Conservation (phyloP, 768 basidiomycete species). For the Kwoniella sp. region DNA sequence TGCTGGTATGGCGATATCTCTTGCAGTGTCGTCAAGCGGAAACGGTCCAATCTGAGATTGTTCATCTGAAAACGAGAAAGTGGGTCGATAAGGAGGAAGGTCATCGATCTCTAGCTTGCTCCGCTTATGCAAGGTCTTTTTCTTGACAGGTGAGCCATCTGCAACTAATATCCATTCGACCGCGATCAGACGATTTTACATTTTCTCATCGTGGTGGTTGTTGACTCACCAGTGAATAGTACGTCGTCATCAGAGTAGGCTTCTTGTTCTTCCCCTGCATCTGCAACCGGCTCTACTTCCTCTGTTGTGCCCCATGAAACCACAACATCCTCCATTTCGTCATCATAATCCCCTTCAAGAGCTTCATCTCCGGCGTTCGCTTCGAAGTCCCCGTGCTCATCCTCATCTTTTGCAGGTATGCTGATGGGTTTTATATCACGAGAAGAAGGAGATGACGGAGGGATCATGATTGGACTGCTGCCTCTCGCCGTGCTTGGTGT, state of each 20-base stretch:
- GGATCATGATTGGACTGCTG: background rate
- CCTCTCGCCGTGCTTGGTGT: background rate
- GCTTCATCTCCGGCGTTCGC: slow-evolving; percentile 24
- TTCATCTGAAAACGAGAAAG: slow-evolving; percentile 23
- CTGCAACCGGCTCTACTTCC: background rate
- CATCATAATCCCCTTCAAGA: slow-evolving; percentile 23
- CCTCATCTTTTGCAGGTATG: background rate
- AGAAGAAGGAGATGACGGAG: background rate
- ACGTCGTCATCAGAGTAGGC: slow-evolving; percentile 39
- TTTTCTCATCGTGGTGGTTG: background rate
- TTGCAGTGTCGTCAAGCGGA: slow-evolving; percentile 28
- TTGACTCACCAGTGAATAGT: slow-evolving; percentile 11
- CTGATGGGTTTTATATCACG: background rate
- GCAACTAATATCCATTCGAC: background rate
- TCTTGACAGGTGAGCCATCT: background rate
- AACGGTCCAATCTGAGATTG: slow-evolving; percentile 33
- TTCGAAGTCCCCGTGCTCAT: background rate
- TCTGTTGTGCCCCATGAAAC: slow-evolving; percentile 14
- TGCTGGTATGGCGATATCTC: slow-evolving; percentile 49
- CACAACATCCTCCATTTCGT: slow-evolving; percentile 24
- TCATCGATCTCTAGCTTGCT: slow-evolving; percentile 6
- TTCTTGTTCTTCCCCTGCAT: slow-evolving; percentile 24
- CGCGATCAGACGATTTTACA: background rate
- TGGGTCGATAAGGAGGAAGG: slow-evolving; percentile 27
- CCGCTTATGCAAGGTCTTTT: background rate